phyloP scores from a whole-genome alignment of 495 filamentous ascomycete species.

The Trichoderma asperelloides region DNA sequence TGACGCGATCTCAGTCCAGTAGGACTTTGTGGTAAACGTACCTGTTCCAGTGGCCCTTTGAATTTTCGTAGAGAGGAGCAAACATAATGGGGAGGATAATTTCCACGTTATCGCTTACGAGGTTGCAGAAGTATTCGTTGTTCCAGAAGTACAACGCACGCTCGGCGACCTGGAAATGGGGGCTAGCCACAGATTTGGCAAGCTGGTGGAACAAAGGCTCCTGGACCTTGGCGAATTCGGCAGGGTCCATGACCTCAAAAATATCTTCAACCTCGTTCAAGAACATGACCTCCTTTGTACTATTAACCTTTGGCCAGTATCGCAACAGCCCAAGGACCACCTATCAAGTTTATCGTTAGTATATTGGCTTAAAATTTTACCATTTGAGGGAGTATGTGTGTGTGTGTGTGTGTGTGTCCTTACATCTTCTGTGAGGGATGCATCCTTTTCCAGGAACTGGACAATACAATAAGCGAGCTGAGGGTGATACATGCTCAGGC shows the following conservation, averaged over 20 bases:
- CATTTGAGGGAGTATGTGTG: not conserved
- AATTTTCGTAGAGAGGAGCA: slow-evolving; percentile 96
- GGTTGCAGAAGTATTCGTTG: slow-evolving; percentile 99
- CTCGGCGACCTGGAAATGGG: slow-evolving; percentile 98
- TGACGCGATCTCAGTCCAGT: not conserved
- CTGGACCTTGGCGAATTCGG: slow-evolving; percentile 97
- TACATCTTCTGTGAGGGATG: slow-evolving; percentile 93
- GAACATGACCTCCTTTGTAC: slow-evolving; percentile 99
- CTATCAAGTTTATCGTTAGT: slow-evolving; percentile 29
- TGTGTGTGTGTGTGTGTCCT: slow-evolving; percentile 1
- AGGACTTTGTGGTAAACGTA: slow-evolving; percentile 30
- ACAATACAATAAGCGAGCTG: slow-evolving; percentile 99
- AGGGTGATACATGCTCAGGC: slow-evolving; percentile 99
- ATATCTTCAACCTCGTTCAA: slow-evolving; percentile 99
- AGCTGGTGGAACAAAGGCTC: slow-evolving; percentile 95
- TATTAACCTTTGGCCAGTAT: slow-evolving; percentile 99
- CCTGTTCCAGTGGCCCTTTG: slow-evolving; percentile 99
- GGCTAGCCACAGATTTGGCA: slow-evolving; percentile 94
- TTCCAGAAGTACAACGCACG: slow-evolving; percentile 99
- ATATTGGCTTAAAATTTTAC: slow-evolving; percentile 5
- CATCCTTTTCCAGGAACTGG: slow-evolving; percentile 98
- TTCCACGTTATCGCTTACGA: slow-evolving; percentile 98
- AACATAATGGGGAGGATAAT: slow-evolving; percentile 99
- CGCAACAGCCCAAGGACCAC: slow-evolving; percentile 90
- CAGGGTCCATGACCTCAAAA: slow-evolving; percentile 99